Base-by-base conservation (phyloP, 1,284 basidiomycete genomes). In the Pseudozyma tsukubaensis region DNA sequence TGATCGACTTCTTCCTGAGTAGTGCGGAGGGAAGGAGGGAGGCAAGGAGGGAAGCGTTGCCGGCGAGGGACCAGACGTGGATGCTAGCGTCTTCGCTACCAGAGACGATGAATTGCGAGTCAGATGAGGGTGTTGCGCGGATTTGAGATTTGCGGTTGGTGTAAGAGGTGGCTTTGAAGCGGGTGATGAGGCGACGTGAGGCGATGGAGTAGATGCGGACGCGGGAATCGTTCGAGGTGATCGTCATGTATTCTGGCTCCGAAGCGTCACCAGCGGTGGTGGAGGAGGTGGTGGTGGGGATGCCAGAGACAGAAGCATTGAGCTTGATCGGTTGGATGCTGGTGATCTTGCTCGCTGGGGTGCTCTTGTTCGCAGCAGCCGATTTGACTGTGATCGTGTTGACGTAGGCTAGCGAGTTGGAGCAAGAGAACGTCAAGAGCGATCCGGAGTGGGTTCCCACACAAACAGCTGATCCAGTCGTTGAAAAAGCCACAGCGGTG, bases 211-310 rank as follows among this genome's bases (percentile, higher is more conserved):
- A 86, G 37, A 85, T 68, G 0, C 85, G 72, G 11, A 86, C 66
- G 16, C 85, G 75, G 10, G 84, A 85, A 51, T 86, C 85, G 76
- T 86, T 86, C 16, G 79, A 83, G 16, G 84, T 84, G 50, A 86
- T 72, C 19, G 86, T 78, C 29, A 86, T 68, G 8, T 79, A 76
- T 36, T 86, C 84, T 11, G 37, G 18, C 36, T 52, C 45, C 3
- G 45, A 14, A 32, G 39, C 19, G 13, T 24, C 32, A 0, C 12
- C 16, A 34, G 16, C 12, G 18, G 45, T 50, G 50, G 43, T 56
- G 50, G 65, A 59, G 21, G 49, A 29, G 24, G 24, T 3, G 6
- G 24, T 29, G 24, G 6, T 6, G 6, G 24, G 24, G 24, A 6
- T 29, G 24, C 24, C 6, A 6, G 24, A 3, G 6, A 29, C 24